Conservation (phyloP, 768 basidiomycete genomes). For the Suillus brevipes region DNA sequence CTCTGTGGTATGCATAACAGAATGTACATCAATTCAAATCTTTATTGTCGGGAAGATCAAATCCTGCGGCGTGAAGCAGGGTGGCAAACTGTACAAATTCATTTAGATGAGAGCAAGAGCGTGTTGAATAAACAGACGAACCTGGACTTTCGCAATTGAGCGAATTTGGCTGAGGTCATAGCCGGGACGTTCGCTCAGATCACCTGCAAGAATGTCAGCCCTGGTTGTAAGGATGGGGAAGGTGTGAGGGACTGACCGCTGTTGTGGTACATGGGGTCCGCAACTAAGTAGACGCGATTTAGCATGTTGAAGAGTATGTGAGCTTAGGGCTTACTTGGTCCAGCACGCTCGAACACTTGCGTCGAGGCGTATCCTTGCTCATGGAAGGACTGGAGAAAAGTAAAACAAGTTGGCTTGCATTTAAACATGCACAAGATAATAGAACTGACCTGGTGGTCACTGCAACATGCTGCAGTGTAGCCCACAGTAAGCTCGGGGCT, state of each 20-base stretch:
- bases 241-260: constrained; percentile 46
- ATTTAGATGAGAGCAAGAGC: neutral
- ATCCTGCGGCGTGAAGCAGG: constrained; percentile 68
- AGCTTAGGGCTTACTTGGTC: constrained; percentile 50
- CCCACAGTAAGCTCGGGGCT: constrained; percentile 78
- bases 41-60: constrained; percentile 34
- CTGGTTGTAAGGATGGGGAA: neutral
- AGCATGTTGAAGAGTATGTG: neutral
- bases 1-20: neutral
- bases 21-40: constrained; percentile 5
- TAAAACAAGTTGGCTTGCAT: constrained; percentile 1
- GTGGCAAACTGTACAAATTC: constrained; percentile 59
- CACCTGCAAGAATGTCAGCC: constrained; percentile 45
- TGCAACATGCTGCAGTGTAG: constrained; percentile 79
- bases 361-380: constrained; percentile 83
- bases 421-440: neutral
- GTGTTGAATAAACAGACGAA: constrained; percentile 29
- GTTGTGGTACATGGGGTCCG: constrained; percentile 89
- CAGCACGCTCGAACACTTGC: constrained; percentile 86
- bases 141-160: constrained; percentile 87
- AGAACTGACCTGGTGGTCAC: constrained; percentile 74
- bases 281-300: constrained; percentile 46
- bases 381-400: constrained; percentile 62
- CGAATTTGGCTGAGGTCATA: constrained; percentile 83
- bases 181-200: constrained; percentile 74